Percentiles rank a stretch among this genome's conserved stretches.
These are phyloP conservation scores for Torulaspora gathmanii DNA, from an alignment of 805 yeast genomes.

Conservation along the genomic window DNA sequence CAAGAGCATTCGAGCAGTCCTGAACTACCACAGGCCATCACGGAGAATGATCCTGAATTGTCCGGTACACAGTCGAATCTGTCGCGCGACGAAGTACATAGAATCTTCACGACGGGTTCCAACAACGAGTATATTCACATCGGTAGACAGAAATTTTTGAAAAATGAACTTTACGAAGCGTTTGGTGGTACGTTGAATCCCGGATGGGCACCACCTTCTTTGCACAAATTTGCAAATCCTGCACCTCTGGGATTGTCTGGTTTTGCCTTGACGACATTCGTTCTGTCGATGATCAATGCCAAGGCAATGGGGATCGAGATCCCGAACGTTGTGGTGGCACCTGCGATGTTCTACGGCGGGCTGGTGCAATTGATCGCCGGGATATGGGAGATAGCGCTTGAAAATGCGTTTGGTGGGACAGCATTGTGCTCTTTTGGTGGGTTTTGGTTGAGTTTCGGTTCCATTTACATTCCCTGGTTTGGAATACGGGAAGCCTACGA, in stretches of 20 bases:
- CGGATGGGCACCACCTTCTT: constrained; percentile 51
- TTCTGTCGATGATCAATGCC: constrained; percentile 49
- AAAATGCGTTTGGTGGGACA: constrained; percentile 60
- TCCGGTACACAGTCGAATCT: background rate
- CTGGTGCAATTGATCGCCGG: constrained; percentile 54
- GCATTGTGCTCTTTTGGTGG: constrained; percentile 59
- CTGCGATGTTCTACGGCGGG: constrained; percentile 60
- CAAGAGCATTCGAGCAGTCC: constrained; percentile 6
- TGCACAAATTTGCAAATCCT: constrained; percentile 56
- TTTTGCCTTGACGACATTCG: constrained; percentile 57
- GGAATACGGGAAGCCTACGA: constrained; percentile 51
- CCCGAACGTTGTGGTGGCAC: constrained; percentile 50
- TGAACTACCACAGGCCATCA: constrained; percentile 6
- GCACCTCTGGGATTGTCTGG: constrained; percentile 57
- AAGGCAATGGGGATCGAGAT: constrained; percentile 45
- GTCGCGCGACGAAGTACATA: constrained; percentile 37
- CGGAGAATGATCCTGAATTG: constrained; percentile 1
- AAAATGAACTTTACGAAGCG: constrained; percentile 53
- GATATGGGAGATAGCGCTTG: constrained; percentile 57
- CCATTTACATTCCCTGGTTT: constrained; percentile 51
- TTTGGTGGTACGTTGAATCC: constrained; percentile 81
- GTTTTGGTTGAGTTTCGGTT: constrained; percentile 61
- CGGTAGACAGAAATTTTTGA: constrained; percentile 63
- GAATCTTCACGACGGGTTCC: constrained; percentile 35
- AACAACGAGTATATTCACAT: constrained; percentile 62